phyloP scores from a whole-genome alignment of 2,329 filamentous ascomycete genomes.

The Exophiala spinifera region DNA sequence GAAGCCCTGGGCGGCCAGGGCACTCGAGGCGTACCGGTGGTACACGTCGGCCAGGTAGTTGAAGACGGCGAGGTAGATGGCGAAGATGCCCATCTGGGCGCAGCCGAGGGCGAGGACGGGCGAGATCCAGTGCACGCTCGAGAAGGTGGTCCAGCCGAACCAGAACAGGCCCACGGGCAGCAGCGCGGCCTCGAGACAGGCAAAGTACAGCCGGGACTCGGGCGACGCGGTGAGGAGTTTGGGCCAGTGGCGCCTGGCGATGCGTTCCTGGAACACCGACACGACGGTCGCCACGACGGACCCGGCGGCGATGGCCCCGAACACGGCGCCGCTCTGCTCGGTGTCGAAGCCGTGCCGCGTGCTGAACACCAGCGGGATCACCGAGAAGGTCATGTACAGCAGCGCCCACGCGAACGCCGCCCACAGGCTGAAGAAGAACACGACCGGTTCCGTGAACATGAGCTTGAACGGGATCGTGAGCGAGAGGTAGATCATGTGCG shows the following conservation, averaged over 20 bases:
- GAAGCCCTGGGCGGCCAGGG: constrained; percentile 80
- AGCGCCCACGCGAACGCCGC: constrained; percentile 86
- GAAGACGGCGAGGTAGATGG: constrained; percentile 79
- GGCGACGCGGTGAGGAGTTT: constrained; percentile 49
- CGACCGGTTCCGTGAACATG: constrained; percentile 61
- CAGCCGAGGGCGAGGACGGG: constrained; percentile 68
- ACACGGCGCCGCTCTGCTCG: constrained; percentile 68
- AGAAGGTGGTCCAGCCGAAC: constrained; percentile 64
- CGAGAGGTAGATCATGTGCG: constrained; percentile 27
- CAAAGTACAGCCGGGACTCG: constrained; percentile 78
- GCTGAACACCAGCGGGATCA: constrained; percentile 73
- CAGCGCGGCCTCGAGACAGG: constrained; percentile 70
- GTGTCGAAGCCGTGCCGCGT: constrained; percentile 65
- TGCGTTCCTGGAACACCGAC: constrained; percentile 67
- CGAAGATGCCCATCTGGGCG: constrained; percentile 81
- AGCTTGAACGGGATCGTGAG: constrained; percentile 41
- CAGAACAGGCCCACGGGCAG: constrained; percentile 79
- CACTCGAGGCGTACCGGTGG: constrained; percentile 77
- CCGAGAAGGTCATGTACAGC: constrained; percentile 78
- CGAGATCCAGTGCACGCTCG: constrained; percentile 66
- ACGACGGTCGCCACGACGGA: constrained; percentile 64
- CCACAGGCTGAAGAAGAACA: constrained; percentile 78
- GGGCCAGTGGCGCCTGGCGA: constrained; percentile 27
- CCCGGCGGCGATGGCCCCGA: constrained; percentile 68
- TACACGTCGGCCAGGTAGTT: constrained; percentile 92